Base-by-base conservation (phyloP, 1,139 yeast genomes). In the Groenewaldozyma auringiensis region DNA sequence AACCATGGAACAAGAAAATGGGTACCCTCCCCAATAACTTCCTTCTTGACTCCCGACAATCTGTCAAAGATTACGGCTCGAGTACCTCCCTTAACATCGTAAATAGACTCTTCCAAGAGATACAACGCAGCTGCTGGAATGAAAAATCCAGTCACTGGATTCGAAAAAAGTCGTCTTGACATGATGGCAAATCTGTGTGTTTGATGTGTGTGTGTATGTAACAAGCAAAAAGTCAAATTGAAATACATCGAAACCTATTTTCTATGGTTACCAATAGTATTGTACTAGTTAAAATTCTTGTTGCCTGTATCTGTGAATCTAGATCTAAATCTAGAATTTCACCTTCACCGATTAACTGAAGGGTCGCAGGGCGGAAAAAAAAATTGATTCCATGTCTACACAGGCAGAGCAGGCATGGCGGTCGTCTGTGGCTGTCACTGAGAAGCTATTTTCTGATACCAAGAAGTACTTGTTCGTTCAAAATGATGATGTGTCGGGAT, bases 21-120 rank as follows among this genome's bases (percentile, higher is more conserved):
- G 32, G 97, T 86, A 48, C 99, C 99, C 69, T 92, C 99, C 27
- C 96, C 96, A 53, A 88, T 73, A 22, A 92, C 96, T 13, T 71
- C 71, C 57, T 79, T 81, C 66, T 86, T 83, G 47, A 92, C 95
- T 71, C 99, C 99, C 45, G 75, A 70, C 51, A 92, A 68, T 59
- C 99, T 76, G 70, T 92, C 98, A 61, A 94, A 92, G 53, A 92
- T 85, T 47, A 92, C 95, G 20, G 97, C 98, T 61, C 98, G 76
- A 52, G 86, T 78, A 47, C 98, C 98, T 47, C 98, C 98, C 60
- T 83, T 82, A 38, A 92, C 98, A 62, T 92, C 98, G 64, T 88
- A 92, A 48, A 61, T 53, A 35, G 64, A 57, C 49, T 57, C 58
- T 50, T 61, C 62, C 14, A 53, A 51, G 45, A 56, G 43, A 42